A percentile compares a stretch with the other conserved stretches of the same genome.
Evolutionary conservation across 1,284 basidiomycete genomes (phyloP).

Genomic region (Ustilago trichophora): DNA sequence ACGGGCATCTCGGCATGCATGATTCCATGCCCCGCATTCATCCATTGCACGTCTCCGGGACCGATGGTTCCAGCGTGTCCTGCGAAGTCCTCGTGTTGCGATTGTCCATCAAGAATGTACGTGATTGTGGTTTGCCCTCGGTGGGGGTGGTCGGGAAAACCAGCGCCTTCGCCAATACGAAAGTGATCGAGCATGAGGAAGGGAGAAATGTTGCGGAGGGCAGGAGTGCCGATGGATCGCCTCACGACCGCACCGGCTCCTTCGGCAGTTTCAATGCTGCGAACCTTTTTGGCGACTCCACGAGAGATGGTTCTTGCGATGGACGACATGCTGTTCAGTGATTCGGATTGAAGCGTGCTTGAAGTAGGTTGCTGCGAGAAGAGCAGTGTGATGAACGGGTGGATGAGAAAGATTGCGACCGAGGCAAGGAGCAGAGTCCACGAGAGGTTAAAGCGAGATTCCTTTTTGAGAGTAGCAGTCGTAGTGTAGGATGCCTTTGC

Average conservation of each 20-base stretch:
- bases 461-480: no score
- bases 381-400: neutral
- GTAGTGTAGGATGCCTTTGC: no score
- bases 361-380: neutral
- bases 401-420: neutral
- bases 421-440: conserved; percentile 1
- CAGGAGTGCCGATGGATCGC: conserved; percentile 82
- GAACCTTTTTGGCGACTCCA: conserved; percentile 77
- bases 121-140: conserved; percentile 70
- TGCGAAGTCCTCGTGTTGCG: conserved; percentile 88
- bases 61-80: conserved; percentile 78
- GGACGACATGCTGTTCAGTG: conserved; percentile 2
- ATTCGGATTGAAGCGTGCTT: neutral
- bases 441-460: no score
- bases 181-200: conserved; percentile 76
- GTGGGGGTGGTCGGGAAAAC: conserved; percentile 81
- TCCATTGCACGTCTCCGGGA: conserved; percentile 70
- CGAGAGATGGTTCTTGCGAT: conserved; percentile 71
- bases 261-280: conserved; percentile 83
- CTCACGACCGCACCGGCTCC: conserved; percentile 89
- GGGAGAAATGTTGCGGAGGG: conserved; percentile 82
- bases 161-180: conserved; percentile 70
- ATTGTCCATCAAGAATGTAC: conserved; percentile 85
- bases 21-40: conserved; percentile 52
- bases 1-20: conserved; percentile 78